phyloP scores from a whole-genome alignment of 371 early-diverging fungal genomes.

The Polyrhizophydium stewartii region DNA sequence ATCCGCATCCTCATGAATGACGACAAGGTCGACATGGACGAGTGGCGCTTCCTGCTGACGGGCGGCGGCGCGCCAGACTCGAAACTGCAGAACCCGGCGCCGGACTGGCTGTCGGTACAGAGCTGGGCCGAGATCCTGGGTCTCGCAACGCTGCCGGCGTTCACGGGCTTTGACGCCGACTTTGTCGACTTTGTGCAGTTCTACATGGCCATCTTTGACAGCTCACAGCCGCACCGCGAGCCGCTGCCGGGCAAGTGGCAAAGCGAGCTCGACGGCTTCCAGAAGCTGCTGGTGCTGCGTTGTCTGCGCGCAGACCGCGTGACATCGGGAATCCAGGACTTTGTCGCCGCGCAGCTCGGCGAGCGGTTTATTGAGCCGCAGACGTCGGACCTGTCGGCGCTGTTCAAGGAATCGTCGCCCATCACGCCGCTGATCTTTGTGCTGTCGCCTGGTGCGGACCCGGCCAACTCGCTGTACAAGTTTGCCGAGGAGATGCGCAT shows the following conservation, averaged over 20 bases:
- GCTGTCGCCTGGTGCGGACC: conserved; percentile 57
- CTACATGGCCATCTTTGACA: conserved; percentile 43
- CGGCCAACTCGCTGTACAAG: conserved; percentile 48
- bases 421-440: conserved; percentile 52
- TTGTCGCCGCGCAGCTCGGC: conserved; percentile 47
- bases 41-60: conserved; percentile 53
- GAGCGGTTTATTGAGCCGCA: conserved; percentile 56
- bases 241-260: conserved; percentile 42
- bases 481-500: conserved; percentile 58
- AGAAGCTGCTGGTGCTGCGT: conserved; percentile 42
- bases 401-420: conserved; percentile 51
- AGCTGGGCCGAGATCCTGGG: conserved; percentile 45
- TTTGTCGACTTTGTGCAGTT: conserved; percentile 27
- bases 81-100: conserved; percentile 42
- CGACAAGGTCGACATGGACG: conserved; percentile 47
- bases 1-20: conserved; percentile 55
- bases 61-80: conserved; percentile 30
- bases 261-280: conserved; percentile 31
- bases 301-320: conserved; percentile 50
- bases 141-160: conserved; percentile 33
- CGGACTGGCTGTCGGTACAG: conserved; percentile 44
- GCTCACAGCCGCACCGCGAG: conserved; percentile 44
- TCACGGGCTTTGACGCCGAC: conserved; percentile 34
- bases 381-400: conserved; percentile 43
- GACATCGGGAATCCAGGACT: conserved; percentile 45